Evolutionary conservation across 305 asterid species (phyloP).

Genomic region (Solanum aculeatissimum): DNA sequence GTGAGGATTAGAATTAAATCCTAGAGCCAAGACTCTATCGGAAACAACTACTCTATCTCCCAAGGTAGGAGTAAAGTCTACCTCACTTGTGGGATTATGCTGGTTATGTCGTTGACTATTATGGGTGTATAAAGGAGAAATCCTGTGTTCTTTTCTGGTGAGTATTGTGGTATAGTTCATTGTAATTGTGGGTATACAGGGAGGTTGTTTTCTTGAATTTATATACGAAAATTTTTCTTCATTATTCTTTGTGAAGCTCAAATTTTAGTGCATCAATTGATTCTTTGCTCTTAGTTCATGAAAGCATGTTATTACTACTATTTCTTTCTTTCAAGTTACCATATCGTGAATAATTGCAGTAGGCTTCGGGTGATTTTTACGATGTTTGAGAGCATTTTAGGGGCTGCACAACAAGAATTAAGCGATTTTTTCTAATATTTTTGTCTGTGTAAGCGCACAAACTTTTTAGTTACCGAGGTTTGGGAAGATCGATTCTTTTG

Average conservation of each 20-base stretch:
- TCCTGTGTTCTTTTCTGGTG: slow-evolving; percentile 2
- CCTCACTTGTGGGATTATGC: not conserved
- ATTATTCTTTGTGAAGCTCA: not conserved
- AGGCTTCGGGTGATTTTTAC: no score
- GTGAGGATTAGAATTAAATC: not conserved
- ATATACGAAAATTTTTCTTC: not conserved
- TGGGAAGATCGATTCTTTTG: no score
- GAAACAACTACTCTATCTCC: not conserved
- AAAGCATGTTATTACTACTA: not conserved
- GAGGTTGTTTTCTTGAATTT: not conserved
- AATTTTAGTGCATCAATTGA: not conserved
- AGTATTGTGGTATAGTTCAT: slow-evolving; percentile 8
- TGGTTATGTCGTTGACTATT: not conserved
- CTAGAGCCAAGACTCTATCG: not conserved
- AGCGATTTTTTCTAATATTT: no score
- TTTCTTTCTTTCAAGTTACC: not conserved
- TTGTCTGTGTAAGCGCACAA: no score
- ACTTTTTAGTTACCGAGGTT: no score
- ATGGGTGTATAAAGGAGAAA: not conserved
- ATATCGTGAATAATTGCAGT: not conserved
- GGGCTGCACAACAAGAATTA: no score
- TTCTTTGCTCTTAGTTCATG: not conserved
- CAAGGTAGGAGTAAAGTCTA: not conserved
- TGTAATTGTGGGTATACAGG: not conserved
- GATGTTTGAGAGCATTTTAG: no score